Evolutionary conservation across 371 early-diverging fungal genomes (phyloP).

Genomic region (Mortierella sp.): DNA sequence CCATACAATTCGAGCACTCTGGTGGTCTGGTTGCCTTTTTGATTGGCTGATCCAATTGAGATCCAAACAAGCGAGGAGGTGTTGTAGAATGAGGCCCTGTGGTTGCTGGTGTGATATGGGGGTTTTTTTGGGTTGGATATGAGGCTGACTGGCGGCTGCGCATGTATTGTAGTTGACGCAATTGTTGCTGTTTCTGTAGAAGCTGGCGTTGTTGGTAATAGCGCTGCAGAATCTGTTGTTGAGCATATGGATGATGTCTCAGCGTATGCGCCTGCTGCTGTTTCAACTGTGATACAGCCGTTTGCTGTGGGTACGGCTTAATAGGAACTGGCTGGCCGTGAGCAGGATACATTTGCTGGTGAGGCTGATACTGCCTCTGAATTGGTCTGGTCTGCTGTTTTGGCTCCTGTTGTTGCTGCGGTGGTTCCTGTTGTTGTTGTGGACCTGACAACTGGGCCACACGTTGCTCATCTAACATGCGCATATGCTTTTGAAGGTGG

Average conservation of each 20-base stretch:
- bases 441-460: constrained; percentile 27
- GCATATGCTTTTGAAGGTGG: constrained; percentile 51
- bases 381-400: constrained; percentile 17
- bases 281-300: constrained; percentile 11
- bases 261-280: constrained; percentile 8
- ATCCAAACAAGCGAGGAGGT: constrained; percentile 40
- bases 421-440: constrained; percentile 7
- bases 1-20: constrained; percentile 52
- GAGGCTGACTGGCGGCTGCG: constrained; percentile 19
- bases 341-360: constrained; percentile 48
- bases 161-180: constrained; percentile 38
- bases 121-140: constrained; percentile 20
- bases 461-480: constrained; percentile 47
- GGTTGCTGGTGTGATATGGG: background rate
- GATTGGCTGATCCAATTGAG: constrained; percentile 51
- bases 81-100: constrained; percentile 47
- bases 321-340: constrained; percentile 41
- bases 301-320: constrained; percentile 34
- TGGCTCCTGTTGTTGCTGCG: constrained; percentile 15
- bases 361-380: constrained; percentile 45
- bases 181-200: constrained; percentile 44
- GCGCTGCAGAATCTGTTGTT: constrained; percentile 25
- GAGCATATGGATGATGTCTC: constrained; percentile 5
- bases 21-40: constrained; percentile 30
- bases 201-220: constrained; percentile 40